These are phyloP conservation scores for Murraya paniculata DNA, from an alignment of 345 rosid genomes.

Conservation along the genomic window DNA sequence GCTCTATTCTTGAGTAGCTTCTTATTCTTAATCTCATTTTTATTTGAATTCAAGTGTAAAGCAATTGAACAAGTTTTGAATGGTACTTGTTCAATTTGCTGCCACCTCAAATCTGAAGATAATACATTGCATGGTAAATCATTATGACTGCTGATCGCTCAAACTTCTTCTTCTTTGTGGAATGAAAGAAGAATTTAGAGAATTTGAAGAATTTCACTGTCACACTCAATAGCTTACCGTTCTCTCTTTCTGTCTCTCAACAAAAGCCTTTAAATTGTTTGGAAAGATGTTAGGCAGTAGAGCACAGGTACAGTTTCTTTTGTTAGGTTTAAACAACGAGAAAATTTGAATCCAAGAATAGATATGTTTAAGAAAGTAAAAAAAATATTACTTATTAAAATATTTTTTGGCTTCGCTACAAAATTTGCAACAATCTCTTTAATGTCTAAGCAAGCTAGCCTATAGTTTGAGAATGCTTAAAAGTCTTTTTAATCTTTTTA, in stretches of 20 bases:
- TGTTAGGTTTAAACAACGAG: not conserved
- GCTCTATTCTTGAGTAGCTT: not conserved
- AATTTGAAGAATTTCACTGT: not conserved
- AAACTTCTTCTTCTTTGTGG: not conserved
- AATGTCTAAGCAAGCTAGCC: conserved; percentile 1
- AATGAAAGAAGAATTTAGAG: not conserved
- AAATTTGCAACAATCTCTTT: not conserved
- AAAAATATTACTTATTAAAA: not conserved
- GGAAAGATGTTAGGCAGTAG: not conserved
- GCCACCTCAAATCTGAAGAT: not conserved
- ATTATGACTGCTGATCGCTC: not conserved
- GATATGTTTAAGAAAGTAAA: no score
- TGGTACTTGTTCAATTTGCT: not conserved
- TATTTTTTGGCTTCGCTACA: not conserved
- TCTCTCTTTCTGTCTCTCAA: not conserved
- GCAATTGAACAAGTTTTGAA: not conserved
- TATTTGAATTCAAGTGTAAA: not conserved
- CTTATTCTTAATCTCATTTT: not conserved
- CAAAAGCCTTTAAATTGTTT: not conserved
- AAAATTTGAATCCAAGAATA: not conserved
- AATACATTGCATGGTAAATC: not conserved
- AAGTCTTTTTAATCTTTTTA: not conserved
- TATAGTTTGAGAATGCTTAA: not conserved
- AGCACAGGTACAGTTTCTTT: not conserved
- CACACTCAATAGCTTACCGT: not conserved